A percentile compares a stretch with the other conserved stretches of the same genome.
These are phyloP conservation scores for Emmonsiellopsis sp. DNA, from an alignment of 2,329 filamentous ascomycete genomes.

Conservation along the genomic window DNA sequence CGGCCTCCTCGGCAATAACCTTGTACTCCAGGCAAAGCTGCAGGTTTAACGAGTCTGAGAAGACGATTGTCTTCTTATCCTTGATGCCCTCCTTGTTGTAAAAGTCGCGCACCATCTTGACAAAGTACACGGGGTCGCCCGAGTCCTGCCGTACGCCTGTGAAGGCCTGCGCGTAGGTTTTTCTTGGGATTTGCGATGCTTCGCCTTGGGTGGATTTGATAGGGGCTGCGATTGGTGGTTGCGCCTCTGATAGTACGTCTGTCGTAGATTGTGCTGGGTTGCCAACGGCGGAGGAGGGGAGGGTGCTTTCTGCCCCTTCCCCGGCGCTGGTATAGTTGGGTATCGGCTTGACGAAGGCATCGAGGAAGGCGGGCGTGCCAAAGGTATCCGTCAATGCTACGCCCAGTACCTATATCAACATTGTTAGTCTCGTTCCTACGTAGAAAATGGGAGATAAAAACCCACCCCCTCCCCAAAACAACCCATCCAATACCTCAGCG, in stretches of 20 bases:
- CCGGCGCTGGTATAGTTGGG: constrained; percentile 35
- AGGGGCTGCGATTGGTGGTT: constrained; percentile 36
- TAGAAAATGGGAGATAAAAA: background rate
- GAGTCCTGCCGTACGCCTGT: constrained; percentile 83
- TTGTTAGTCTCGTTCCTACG: background rate
- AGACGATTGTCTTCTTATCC: constrained; percentile 81
- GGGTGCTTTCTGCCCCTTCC: constrained; percentile 28
- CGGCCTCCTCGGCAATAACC: constrained; percentile 64
- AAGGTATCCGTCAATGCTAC: constrained; percentile 96
- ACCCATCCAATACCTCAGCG: constrained; percentile 77
- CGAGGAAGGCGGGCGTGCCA: constrained; percentile 80
- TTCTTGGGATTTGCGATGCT: constrained; percentile 11
- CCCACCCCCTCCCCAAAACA: constrained; percentile 71
- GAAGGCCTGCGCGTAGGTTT: constrained; percentile 73
- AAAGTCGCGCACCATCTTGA: constrained; percentile 69
- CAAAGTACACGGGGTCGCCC: constrained; percentile 71
- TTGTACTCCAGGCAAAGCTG: constrained; percentile 89
- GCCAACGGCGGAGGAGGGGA: constrained; percentile 25
- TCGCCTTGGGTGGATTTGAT: constrained; percentile 25
- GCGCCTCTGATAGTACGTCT: constrained; percentile 28
- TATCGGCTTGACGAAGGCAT: constrained; percentile 65
- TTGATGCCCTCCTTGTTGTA: constrained; percentile 67
- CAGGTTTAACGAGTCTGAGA: constrained; percentile 89
- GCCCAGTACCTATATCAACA: constrained; percentile 51
- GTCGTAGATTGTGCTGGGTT: constrained; percentile 33